Evolutionary conservation across 73 alveolate genomes (phyloP), one percentile per base, ranked within the genome.

Genomic region (Diophrys sp.): DNA sequence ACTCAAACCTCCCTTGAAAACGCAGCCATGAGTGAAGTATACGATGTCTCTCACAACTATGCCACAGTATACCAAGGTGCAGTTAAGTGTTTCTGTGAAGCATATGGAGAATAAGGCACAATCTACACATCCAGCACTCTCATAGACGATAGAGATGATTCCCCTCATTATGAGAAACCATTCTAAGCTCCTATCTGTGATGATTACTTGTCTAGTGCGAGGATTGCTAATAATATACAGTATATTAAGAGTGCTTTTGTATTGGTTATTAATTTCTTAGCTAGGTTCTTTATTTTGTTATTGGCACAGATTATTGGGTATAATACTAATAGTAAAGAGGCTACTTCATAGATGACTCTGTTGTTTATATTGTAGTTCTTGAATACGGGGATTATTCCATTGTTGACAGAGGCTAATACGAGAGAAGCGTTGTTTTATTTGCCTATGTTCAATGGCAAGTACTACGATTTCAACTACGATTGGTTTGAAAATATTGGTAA

Each of bases 401-500:
- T 44, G 18, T 18, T 44, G 5, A 44, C 62, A 44, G n/a, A 44
- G 18, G 62, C 62, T 44, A 44, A 44, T 18, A 44, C 18, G n/a
- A 18, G 18, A 44, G 18, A 44, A 11, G 62, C 62, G 5, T 44
- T 44, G 18, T 44, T 44, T 44, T 44, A 44, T 44, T 44, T 44
- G n/a, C 62, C 62, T 11, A 11, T 25, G 54, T 74, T 82, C 33
- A 56, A 82, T 33, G 90, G 90, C 11, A 23, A 54, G 1, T 82
- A 74, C 34, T 80, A 83, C 14, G 90, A 82, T 70, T 82, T 82
- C 29, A 73, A 82, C 23, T n/a, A 33, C 75, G 84, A 82, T 70
- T 82, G 90, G 90, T 82, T 74, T 34, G 30, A 31, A 29, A 81
- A 78, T 55, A 75, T 84, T 24, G 85, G 87, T 0, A 69, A 76